Evolutionary conservation across 139 green algal species (phyloP).

Genomic region (Chlorella sp.): DNA sequence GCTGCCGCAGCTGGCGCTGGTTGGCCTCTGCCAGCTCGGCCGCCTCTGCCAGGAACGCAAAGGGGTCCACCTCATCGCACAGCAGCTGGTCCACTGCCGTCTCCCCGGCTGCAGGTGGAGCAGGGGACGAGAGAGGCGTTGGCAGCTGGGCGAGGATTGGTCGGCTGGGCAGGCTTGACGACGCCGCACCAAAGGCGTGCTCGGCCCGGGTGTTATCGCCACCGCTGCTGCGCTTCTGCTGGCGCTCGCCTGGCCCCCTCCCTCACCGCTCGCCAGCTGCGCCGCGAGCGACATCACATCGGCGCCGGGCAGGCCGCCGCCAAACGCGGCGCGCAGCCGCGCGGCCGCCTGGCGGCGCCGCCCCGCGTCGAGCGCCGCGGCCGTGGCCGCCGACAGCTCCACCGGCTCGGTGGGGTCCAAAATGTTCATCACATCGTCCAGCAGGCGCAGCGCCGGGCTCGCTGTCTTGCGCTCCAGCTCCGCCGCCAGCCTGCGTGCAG

Average conservation of each 20-base stretch:
- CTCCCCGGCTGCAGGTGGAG: neutral
- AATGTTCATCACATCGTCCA: conserved; percentile 26
- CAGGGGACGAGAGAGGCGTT: neutral
- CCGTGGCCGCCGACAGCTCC: neutral
- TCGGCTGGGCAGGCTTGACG: neutral
- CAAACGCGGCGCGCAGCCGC: conserved; percentile 15
- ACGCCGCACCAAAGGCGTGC: neutral
- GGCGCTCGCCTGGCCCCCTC: neutral
- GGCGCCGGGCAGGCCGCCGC: neutral
- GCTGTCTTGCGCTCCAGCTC: conserved; percentile 22
- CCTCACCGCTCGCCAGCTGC: conserved; percentile 12
- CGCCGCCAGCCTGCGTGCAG: conserved; percentile 16
- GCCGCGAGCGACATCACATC: conserved; percentile 27
- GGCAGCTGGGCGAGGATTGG: neutral
- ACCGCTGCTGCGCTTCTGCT: neutral
- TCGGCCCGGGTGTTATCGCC: neutral
- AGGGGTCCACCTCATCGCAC: conserved; percentile 8
- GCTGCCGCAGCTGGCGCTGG: conserved; percentile 9
- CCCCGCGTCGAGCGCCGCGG: neutral
- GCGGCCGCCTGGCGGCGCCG: neutral
- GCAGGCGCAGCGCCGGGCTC: conserved; percentile 11
- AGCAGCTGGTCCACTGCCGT: conserved; percentile 7
- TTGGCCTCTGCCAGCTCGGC: neutral
- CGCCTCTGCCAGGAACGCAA: conserved; percentile 4
- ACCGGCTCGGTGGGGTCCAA: neutral